These are phyloP conservation scores for Chrysosporium keratinophilum DNA, from an alignment of 2,329 filamentous ascomycete genomes.

Conservation along the genomic window DNA sequence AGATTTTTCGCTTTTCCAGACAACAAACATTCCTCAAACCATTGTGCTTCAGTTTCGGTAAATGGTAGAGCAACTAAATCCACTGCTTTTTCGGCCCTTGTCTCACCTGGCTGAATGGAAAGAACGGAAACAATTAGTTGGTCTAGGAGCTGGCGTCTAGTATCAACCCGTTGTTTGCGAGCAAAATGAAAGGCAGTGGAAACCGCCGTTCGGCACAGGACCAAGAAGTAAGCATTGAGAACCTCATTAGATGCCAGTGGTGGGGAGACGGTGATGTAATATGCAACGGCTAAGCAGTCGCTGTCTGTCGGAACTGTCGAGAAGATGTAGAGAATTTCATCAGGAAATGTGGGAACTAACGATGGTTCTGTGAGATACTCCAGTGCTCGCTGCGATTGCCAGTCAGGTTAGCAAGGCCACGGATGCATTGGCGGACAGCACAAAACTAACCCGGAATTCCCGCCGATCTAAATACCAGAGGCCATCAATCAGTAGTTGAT, in stretches of 20 bases:
- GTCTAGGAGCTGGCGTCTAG: conserved; percentile 56
- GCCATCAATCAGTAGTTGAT: conserved; percentile 70
- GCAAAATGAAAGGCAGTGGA: conserved; percentile 65
- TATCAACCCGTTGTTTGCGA: conserved; percentile 51
- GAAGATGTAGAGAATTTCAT: conserved; percentile 65
- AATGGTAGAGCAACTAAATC: conserved; percentile 66
- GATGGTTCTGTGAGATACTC: conserved; percentile 70
- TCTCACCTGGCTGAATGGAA: conserved; percentile 28
- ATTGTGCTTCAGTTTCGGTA: conserved; percentile 58
- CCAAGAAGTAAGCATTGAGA: conserved; percentile 57
- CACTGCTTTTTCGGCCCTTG: conserved; percentile 47
- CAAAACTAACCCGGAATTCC: conserved; percentile 50
- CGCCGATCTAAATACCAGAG: conserved; percentile 69
- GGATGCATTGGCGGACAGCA: background rate
- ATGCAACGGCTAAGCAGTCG: conserved; percentile 59
- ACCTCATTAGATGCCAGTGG: conserved; percentile 55
- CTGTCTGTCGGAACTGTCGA: conserved; percentile 52
- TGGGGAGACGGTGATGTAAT: conserved; percentile 66
- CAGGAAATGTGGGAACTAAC: conserved; percentile 67
- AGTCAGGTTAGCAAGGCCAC: background rate
- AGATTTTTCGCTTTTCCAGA: conserved; percentile 54
- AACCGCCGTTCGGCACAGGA: conserved; percentile 56
- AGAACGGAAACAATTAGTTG: conserved; percentile 53
- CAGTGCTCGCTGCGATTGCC: conserved; percentile 47
- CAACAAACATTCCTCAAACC: conserved; percentile 61